Evolutionary conservation across 2,329 filamentous ascomycete genomes (phyloP).

Genomic region (Coniochaeta pulveracea): DNA sequence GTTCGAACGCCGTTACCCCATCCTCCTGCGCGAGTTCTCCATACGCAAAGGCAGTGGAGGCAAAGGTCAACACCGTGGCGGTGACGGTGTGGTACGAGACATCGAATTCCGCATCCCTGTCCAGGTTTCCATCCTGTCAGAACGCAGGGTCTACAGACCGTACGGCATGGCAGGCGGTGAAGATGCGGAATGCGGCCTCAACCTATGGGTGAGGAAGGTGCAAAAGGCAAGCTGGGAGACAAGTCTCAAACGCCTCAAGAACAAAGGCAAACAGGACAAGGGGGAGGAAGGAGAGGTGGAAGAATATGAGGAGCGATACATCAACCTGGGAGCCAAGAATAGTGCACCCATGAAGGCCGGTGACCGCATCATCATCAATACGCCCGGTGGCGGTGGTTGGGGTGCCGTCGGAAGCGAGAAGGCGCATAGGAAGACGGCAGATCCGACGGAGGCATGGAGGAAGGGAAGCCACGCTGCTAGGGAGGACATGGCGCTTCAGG

Average conservation of each 20-base stretch:
- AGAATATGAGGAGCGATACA: conserved; percentile 48
- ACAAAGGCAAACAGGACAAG: conserved; percentile 10
- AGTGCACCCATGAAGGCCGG: conserved; percentile 65
- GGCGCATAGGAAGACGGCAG: conserved; percentile 33
- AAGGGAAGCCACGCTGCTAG: conserved; percentile 45
- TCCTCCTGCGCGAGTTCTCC: conserved; percentile 59
- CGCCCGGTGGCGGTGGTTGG: conserved; percentile 74
- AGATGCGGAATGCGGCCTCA: conserved; percentile 67
- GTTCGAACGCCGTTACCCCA: conserved; percentile 66
- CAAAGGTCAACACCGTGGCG: conserved; percentile 54
- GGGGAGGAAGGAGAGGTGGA: conserved; percentile 12
- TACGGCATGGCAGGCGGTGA: conserved; percentile 79
- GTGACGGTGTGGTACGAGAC: conserved; percentile 66
- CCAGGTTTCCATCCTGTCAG: conserved; percentile 68
- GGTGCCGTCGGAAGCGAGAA: conserved; percentile 48
- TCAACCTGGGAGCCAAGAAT: conserved; percentile 72
- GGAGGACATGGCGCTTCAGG: conserved; percentile 49
- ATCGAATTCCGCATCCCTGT: conserved; percentile 73
- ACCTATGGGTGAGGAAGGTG: conserved; percentile 76
- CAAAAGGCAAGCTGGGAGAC: conserved; percentile 40
- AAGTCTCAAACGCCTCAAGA: conserved; percentile 26
- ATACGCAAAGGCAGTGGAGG: conserved; percentile 54
- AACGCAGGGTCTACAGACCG: conserved; percentile 64
- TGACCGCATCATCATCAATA: conserved; percentile 66
- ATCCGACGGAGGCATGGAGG: conserved; percentile 42